Evolutionary conservation across 768 basidiomycete species (phyloP).

Genomic region (Mycena galopus): DNA sequence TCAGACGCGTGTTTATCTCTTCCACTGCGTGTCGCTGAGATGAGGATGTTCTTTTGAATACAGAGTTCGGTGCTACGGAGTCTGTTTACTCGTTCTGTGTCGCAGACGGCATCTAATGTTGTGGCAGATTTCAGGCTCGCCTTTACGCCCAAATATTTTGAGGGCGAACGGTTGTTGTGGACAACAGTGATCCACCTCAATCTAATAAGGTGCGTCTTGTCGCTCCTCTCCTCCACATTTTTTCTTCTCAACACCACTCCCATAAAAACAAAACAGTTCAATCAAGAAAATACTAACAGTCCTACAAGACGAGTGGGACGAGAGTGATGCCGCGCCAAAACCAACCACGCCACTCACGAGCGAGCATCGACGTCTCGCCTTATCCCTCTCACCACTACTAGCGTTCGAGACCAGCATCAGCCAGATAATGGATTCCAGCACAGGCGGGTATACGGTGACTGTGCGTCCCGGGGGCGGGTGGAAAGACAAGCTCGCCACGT

Average conservation of each 20-base stretch:
- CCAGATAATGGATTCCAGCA: constrained; percentile 47
- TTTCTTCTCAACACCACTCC: background rate
- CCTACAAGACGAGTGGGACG: constrained; percentile 52
- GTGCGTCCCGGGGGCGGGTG: constrained; percentile 62
- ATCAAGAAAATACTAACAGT: constrained; percentile 59
- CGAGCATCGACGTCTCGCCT: constrained; percentile 27
- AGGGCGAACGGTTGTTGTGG: constrained; percentile 60
- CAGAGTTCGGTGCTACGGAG: constrained; percentile 37
- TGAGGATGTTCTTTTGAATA: background rate
- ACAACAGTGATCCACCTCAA: constrained; percentile 66
- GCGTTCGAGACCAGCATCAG: constrained; percentile 60
- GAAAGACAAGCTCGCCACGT: constrained; percentile 51
- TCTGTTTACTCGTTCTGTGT: background rate
- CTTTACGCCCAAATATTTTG: constrained; percentile 61
- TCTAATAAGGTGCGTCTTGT: constrained; percentile 59
- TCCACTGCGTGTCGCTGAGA: background rate
- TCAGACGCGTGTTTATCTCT: constrained; percentile 23
- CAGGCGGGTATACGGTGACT: constrained; percentile 46
- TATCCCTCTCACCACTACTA: constrained; percentile 49
- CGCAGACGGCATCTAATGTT: background rate
- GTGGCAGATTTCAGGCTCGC: constrained; percentile 62
- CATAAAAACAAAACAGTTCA: constrained; percentile 45
- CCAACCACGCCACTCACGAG: constrained; percentile 22
- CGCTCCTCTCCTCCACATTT: background rate
- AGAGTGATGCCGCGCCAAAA: constrained; percentile 8